These are phyloP conservation scores for Fusarium sacchari DNA, from an alignment of 2,329 filamentous ascomycete species.

Conservation along the genomic window DNA sequence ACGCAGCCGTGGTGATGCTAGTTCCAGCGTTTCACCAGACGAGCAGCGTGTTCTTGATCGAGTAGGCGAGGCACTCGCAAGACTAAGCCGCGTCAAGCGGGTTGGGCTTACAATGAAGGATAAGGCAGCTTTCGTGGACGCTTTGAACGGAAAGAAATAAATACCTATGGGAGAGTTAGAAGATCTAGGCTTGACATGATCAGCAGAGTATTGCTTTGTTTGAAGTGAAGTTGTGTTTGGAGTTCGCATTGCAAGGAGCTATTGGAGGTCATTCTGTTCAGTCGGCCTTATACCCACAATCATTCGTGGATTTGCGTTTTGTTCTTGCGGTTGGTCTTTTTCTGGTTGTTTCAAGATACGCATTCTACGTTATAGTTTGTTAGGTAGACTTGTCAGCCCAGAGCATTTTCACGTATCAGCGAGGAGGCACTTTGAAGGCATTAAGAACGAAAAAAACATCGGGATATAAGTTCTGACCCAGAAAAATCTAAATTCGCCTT, in stretches of 20 bases:
- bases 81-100: slow-evolving; percentile 86
- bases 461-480: slow-evolving; percentile 29
- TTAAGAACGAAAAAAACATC: slow-evolving; percentile 18
- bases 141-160: slow-evolving; percentile 61
- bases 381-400: slow-evolving; percentile 15
- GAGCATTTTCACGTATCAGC: not conserved
- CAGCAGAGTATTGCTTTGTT: not conserved
- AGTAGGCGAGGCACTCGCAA: slow-evolving; percentile 86
- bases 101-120: slow-evolving; percentile 86
- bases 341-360: not conserved
- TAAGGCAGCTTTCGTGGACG: slow-evolving; percentile 83
- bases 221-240: not conserved
- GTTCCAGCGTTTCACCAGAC: slow-evolving; percentile 56
- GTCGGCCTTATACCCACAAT: slow-evolving; percentile 22
- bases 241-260: slow-evolving; percentile 42
- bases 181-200: not conserved
- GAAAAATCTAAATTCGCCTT: slow-evolving; percentile 43
- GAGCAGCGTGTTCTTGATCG: slow-evolving; percentile 80
- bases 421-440: not conserved
- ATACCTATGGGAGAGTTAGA: not conserved
- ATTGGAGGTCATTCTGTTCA: slow-evolving; percentile 25
- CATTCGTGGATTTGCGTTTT: slow-evolving; percentile 8
- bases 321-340: not conserved
- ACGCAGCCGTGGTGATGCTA: slow-evolving; percentile 41
- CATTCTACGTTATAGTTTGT: slow-evolving; percentile 6